A percentile compares a stretch with the other conserved stretches of the same genome.
Conservation (phyloP, 2,329 filamentous ascomycete species). For the Albophoma yamanashiensis region DNA sequence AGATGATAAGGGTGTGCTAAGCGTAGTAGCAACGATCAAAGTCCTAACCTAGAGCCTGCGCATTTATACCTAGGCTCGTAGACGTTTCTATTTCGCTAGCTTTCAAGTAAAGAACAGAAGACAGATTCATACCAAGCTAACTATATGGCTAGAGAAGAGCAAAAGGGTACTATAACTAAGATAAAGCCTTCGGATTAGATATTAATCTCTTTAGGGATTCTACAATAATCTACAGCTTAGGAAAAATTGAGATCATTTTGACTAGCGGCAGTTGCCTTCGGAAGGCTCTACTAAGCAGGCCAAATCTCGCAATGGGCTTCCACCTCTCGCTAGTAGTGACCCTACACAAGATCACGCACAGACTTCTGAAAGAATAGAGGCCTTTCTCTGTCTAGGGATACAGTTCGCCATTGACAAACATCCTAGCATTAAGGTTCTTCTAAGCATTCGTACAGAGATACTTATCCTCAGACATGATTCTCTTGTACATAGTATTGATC, state of each 20-base stretch:
- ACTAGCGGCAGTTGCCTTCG: constrained; percentile 12
- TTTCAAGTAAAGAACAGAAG: too few species aligned
- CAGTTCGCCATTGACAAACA: constrained; percentile 53
- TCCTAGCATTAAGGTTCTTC: constrained; percentile 48
- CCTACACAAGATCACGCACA: constrained; percentile 35
- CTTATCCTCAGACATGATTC: constrained; percentile 55
- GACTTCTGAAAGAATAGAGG: constrained; percentile 45
- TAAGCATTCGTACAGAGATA: constrained; percentile 48
- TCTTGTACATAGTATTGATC: constrained; percentile 50
- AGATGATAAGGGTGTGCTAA: too few species aligned
- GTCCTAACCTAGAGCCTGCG: too few species aligned
- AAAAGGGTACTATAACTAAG: neutral
- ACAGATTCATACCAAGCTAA: too few species aligned
- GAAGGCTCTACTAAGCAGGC: constrained; percentile 32
- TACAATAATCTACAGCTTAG: constrained; percentile 21
- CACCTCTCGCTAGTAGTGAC: constrained; percentile 36
- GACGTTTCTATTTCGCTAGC: too few species aligned
- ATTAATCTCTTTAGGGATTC: constrained; percentile 6
- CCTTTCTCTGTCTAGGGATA: constrained; percentile 49
- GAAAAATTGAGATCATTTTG: constrained; percentile 21
- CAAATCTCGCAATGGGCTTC: constrained; percentile 35
- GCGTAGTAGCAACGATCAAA: too few species aligned
- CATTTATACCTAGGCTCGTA: too few species aligned
- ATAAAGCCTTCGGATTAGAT: neutral
- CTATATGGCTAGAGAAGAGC: too few species aligned